phyloP scores from a whole-genome alignment of 1,284 basidiomycete species.

The Agroathelia rolfsii region DNA sequence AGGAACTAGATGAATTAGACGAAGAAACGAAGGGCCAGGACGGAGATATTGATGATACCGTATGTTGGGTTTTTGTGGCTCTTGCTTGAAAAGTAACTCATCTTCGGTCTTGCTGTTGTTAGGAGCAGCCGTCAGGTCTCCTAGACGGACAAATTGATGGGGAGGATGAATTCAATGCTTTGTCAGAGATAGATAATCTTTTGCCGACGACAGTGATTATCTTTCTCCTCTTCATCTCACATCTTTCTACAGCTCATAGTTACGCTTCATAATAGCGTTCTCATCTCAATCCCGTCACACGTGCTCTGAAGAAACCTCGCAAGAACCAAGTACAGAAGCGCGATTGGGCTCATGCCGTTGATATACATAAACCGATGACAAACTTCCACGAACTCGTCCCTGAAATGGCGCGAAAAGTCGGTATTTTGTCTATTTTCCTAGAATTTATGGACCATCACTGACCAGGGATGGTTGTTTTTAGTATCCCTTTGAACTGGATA shows the following conservation, averaged over 20 bases:
- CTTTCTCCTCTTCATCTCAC: constrained; percentile 4
- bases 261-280: constrained; percentile 31
- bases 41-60: constrained; percentile 12
- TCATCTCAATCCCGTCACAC: constrained; percentile 43
- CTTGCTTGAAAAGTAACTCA: too few species aligned
- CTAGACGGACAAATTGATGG: too few species aligned
- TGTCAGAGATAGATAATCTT: constrained; percentile 68
- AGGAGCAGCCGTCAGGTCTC: too few species aligned
- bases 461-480: constrained; percentile 31
- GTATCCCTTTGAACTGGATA: constrained; percentile 84
- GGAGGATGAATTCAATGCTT: too few species aligned
- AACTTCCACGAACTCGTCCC: constrained; percentile 88
- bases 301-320: constrained; percentile 27
- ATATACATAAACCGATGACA: constrained; percentile 81
- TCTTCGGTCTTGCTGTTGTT: too few species aligned
- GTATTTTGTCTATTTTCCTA: constrained; percentile 6
- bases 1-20: constrained; percentile 30
- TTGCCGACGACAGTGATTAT: constrained; percentile 72
- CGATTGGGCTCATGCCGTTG: constrained; percentile 97
- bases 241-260: constrained; percentile 10
- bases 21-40: constrained; percentile 10
- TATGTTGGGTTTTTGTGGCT: constrained; percentile 7
- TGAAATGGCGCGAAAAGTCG: constrained; percentile 80
- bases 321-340: constrained; percentile 58
- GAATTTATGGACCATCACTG: constrained; percentile 7